Evolutionary conservation across 495 filamentous ascomycete genomes (phyloP), one percentile per base, ranked within the genome.

Genomic region (Immersiella caudata): DNA sequence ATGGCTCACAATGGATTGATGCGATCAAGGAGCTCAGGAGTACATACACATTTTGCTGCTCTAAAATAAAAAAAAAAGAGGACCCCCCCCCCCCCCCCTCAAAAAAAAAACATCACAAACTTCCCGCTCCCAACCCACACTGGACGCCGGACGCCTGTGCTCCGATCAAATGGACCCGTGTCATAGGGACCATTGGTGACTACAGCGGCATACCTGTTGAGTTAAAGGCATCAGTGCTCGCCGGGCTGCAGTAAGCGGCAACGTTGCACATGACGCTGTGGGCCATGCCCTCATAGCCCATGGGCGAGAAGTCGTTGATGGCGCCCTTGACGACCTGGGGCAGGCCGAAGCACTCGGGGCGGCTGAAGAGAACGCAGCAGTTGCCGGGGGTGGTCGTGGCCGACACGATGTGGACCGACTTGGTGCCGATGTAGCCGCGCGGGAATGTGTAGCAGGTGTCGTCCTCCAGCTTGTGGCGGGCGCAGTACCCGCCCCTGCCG

Each of bases 301-400:
- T 57, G 14, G 66, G 25, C 1, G 11, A 40, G 33, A 71, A 24
- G 25, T 68, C 46, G 14, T 5, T 2, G 21, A 71, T 21, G 25
- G 49, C 54, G 36, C 69, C 69, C 66, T 60, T 71, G 66, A 71
- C n/a, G n/a, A 65, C 22, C 61, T 71, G 69, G 4, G 69, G n/a
- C 62, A 65, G 57, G 16, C 69, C 69, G 18, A 62, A 36, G 33
- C 69, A 71, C 57, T 71, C 65, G 29, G 29, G 62, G 8, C 64
- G 26, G 66, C 69, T 71, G 62, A 71, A 71, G 20, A 71, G 54
- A 2, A 66, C 63, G 61, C 69, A 71, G 62, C 69, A 71, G 58
- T 56, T 68, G 18, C 58, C 69, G 56, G 49, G 49, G 11, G 27
- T 46, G 7, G 63, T 65, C 50, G 35, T 54, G 50, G 62, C 69